phyloP scores from a whole-genome alignment of 306 rosid genomes.

The Mimosa pudica region DNA sequence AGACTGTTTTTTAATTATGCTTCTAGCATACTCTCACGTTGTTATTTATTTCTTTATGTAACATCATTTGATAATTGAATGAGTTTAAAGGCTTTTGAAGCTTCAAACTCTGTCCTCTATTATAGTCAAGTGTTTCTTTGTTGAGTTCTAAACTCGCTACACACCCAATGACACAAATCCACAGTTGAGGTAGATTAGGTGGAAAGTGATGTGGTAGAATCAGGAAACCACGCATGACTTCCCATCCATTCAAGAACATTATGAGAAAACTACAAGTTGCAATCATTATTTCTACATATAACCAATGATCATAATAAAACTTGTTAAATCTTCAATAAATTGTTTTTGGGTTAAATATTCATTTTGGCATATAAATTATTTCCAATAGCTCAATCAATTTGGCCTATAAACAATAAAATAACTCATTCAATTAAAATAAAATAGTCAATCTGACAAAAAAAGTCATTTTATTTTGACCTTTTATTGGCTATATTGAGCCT shows the following conservation, averaged over 20 bases:
- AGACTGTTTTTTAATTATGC: not conserved
- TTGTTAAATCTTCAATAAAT: no score
- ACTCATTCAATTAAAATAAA: no score
- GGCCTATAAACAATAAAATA: no score
- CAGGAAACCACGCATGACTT: not conserved
- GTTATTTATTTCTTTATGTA: not conserved
- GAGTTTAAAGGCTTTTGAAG: not conserved
- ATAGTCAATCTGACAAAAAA: no score
- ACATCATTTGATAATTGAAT: conserved; percentile 13
- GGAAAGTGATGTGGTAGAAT: not conserved
- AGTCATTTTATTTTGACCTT: no score
- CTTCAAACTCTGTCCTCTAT: not conserved
- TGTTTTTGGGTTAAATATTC: no score
- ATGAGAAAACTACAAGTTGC: not conserved
- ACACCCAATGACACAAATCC: not conserved
- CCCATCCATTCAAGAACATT: not conserved
- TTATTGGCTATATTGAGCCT: no score
- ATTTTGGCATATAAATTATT: no score
- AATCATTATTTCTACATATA: no score
- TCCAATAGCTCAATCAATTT: no score
- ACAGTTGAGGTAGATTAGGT: not conserved
- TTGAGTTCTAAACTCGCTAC: not conserved
- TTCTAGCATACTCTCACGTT: not conserved
- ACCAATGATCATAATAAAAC: no score
- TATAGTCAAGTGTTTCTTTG: no score